Base-by-base conservation (phyloP, 345 rosid genomes). In the Anacardium occidentale region DNA sequence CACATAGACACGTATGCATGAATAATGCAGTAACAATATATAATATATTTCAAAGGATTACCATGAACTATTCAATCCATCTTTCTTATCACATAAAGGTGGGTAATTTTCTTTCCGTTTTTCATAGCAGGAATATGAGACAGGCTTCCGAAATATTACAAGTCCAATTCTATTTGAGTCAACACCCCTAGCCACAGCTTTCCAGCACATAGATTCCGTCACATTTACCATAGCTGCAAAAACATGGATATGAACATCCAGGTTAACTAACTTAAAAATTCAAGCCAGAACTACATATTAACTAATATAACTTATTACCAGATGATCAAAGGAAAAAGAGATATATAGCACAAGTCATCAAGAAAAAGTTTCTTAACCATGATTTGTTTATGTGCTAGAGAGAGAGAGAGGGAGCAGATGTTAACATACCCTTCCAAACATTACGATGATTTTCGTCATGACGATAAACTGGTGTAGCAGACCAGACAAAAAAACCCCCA, bases 401-500 rank as follows among this genome's bases (percentile, higher is more conserved):
- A 10, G 47, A 54, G 69, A 67, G 34, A 45, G 29, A 57, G 42
- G 42, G 42, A 37, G 42, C 42, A 37, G 76, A 55, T 34, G 62
- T 73, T 59, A 62, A 66, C 93, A 10, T 20, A 87, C 89, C 72
- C 5, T 82, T 85, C 97, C 98, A 94, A 62, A 94, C 84, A 62
- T 63, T 79, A 42, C 74, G 86, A 75, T 94, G 92, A 79, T 79
- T 89, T 15, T 87, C 85, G 71, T 92, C 83, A 0, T 87, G 69
- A 53, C 86, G 85, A 76, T 89, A 94, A 12, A 94, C 97, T 14
- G 97, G 97, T 8, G 97, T 94, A 71, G 98, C 98, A 57, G 98
- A 94, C 98, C 98, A 94, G 50, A 90, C 79, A 48, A 92, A 94
- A 84, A 84, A 94, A 59, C 97, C 98, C 60, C 97, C 98, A 15